Evolutionary conservation across 352 stramenopile species (phyloP), one percentile per base, ranked within the genome.

Genomic region (Globisporangium orthogonon): DNA sequence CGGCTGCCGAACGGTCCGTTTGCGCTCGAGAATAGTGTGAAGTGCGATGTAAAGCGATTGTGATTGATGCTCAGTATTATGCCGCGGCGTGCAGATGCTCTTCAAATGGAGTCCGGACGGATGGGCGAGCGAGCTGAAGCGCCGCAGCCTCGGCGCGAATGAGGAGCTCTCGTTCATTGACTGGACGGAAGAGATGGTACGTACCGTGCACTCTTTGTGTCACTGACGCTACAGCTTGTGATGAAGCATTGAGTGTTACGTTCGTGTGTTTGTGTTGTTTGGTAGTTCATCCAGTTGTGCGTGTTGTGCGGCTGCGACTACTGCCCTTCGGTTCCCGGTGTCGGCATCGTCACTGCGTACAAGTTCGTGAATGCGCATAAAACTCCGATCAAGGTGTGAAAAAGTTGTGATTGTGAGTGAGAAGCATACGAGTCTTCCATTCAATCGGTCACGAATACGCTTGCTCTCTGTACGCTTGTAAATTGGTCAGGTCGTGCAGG

Each of bases 81-180:
- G 15, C 29, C 30, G 29, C 31, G 61, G 6, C 18, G 4, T 60
- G 7, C 54, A 87, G 61, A 77, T 97, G 10, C 70, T 99, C 2
- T 98, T 98, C 69, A 99, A 99, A 69, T 76, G 98, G 54, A 89
- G 90, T 51, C 76, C 74, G 2, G 74, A 94, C 45, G 92, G 87
- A 28, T 87, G 79, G 73, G 93, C 84, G 1, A 80, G 87, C 37
- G 88, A 98, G 59, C 77, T 98, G 28, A 89, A 91, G 52, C 60
- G 85, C 49, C 67, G 78, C 35, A 91, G 74, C 56, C 67, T 96
- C 11, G 83, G 83, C 1, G 83, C 84, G 0, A 94, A 90, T 33
- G 86, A 93, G 70, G 74, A 86, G 35, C 56, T 94, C 4, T 89
- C 79, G 9, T 95, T 95, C 48, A 69, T 87, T 23, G 84, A 78